Percentiles rank a stretch among this genome's conserved stretches.
Evolutionary conservation across 805 yeast genomes (phyloP).

Genomic region (Priceomyces haplophilus): DNA sequence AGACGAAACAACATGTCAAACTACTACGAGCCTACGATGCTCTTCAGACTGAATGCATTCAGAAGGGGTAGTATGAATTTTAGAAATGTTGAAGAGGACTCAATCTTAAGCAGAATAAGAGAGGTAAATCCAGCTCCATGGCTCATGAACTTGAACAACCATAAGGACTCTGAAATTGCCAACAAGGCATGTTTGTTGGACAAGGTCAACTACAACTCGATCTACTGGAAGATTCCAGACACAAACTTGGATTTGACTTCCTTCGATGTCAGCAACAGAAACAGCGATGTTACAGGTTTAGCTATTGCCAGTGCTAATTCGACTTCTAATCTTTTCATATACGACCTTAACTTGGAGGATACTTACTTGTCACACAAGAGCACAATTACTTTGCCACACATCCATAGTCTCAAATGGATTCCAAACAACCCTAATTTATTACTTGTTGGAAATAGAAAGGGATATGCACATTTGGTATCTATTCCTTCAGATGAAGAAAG

Average conservation of each 20-base stretch:
- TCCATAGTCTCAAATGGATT: slow-evolving; percentile 53
- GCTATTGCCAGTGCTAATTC: slow-evolving; percentile 52
- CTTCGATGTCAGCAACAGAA: slow-evolving; percentile 26
- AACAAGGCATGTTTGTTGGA: slow-evolving; percentile 41
- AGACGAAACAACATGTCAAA: slow-evolving; percentile 18
- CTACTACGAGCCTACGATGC: slow-evolving; percentile 40
- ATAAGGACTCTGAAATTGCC: slow-evolving; percentile 32
- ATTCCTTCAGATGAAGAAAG: slow-evolving; percentile 42
- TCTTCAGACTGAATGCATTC: slow-evolving; percentile 42
- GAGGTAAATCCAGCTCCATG: slow-evolving; percentile 18
- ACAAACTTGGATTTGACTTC: slow-evolving; percentile 44
- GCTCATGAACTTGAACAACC: slow-evolving; percentile 26
- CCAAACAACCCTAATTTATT: slow-evolving; percentile 40
- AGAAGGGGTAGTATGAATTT: slow-evolving; percentile 15
- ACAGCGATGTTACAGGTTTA: slow-evolving; percentile 30
- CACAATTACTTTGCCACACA: slow-evolving; percentile 57
- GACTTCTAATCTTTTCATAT: slow-evolving; percentile 49
- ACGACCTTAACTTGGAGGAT: slow-evolving; percentile 39
- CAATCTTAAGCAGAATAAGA: slow-evolving; percentile 1
- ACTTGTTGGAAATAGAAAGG: slow-evolving; percentile 75
- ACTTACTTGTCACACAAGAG: slow-evolving; percentile 52
- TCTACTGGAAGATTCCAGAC: slow-evolving; percentile 47
- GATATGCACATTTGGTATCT: slow-evolving; percentile 67
- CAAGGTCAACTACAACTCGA: slow-evolving; percentile 39
- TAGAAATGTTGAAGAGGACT: background rate